Conservation (phyloP, 1,139 yeast genomes). For the Zygotorulaspora mrakii region DNA sequence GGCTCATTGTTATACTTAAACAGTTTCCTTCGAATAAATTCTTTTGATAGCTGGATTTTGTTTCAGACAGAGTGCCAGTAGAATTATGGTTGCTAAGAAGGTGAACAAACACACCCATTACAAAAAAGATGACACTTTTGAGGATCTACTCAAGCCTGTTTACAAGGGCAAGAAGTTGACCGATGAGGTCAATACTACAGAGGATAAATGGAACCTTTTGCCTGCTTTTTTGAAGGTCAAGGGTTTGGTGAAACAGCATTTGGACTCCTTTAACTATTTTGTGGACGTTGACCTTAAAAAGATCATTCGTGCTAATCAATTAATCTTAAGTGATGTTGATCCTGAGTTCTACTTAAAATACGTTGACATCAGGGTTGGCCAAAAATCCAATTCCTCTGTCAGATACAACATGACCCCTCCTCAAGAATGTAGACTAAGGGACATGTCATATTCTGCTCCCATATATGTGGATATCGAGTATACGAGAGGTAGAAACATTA, state of each 20-base stretch:
- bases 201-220: constrained; percentile 91
- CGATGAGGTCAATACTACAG: constrained; percentile 84
- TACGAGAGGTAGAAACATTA: constrained; percentile 88
- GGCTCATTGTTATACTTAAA: background rate
- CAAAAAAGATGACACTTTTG: constrained; percentile 52
- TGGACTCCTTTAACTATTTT: constrained; percentile 94
- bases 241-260: constrained; percentile 93
- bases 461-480: constrained; percentile 95
- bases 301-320: constrained; percentile 85
- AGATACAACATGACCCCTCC: constrained; percentile 64
- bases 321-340: constrained; percentile 88
- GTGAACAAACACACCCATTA: constrained; percentile 13
- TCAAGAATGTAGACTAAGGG: constrained; percentile 94
- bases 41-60: background rate
- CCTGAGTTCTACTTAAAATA: constrained; percentile 93
- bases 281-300: constrained; percentile 91
- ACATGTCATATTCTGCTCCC: constrained; percentile 93
- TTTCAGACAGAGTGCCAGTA: background rate
- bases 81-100: constrained; percentile 11
- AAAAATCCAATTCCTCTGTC: constrained; percentile 51
- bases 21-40: background rate
- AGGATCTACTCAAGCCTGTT: constrained; percentile 70
- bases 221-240: constrained; percentile 96
- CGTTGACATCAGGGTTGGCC: constrained; percentile 85
- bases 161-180: constrained; percentile 83